These are phyloP conservation scores for Aspergillus carbonarius DNA, from an alignment of 2,329 filamentous ascomycete genomes.

Conservation along the genomic window DNA sequence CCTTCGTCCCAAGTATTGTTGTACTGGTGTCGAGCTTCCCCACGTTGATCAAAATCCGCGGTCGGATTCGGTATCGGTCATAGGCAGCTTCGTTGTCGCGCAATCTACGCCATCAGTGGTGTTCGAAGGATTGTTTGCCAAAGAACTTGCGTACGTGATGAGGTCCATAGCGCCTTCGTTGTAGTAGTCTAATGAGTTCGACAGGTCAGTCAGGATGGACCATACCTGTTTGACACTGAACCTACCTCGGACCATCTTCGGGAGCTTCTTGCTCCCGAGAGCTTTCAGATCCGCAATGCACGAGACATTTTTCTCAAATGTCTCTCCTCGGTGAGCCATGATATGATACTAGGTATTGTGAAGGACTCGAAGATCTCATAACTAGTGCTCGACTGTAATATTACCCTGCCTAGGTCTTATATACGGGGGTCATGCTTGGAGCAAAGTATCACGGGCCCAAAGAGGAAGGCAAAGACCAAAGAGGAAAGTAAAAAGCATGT, in stretches of 20 bases:
- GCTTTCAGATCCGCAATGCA: slow-evolving; percentile 44
- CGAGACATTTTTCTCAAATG: slow-evolving; percentile 30
- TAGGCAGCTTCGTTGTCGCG: slow-evolving; percentile 56
- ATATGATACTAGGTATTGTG: neutral
- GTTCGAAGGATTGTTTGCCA: neutral
- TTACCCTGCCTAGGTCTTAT: neutral
- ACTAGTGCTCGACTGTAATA: too few relatives aligned
- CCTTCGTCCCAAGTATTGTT: slow-evolving; percentile 45
- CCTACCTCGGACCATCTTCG: slow-evolving; percentile 41
- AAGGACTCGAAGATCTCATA: too few relatives aligned
- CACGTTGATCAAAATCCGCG: slow-evolving; percentile 47
- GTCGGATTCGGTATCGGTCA: slow-evolving; percentile 51
- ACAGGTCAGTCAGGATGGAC: neutral
- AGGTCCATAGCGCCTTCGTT: slow-evolving; percentile 59
- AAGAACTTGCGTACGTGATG: slow-evolving; percentile 39
- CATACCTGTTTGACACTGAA: neutral
- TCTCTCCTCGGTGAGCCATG: slow-evolving; percentile 35
- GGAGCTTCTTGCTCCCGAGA: slow-evolving; percentile 39
- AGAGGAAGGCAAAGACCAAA: neutral
- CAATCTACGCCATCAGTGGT: slow-evolving; percentile 29
- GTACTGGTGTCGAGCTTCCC: slow-evolving; percentile 47
- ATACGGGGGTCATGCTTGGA: neutral
- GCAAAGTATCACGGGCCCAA: too few relatives aligned
- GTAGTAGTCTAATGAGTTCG: slow-evolving; percentile 49
- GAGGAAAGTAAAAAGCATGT: neutral